Percentiles rank a stretch among this genome's conserved stretches.
These are phyloP conservation scores for Corymbia calophylla DNA, from an alignment of 441 rosid genomes.

Conservation along the genomic window DNA sequence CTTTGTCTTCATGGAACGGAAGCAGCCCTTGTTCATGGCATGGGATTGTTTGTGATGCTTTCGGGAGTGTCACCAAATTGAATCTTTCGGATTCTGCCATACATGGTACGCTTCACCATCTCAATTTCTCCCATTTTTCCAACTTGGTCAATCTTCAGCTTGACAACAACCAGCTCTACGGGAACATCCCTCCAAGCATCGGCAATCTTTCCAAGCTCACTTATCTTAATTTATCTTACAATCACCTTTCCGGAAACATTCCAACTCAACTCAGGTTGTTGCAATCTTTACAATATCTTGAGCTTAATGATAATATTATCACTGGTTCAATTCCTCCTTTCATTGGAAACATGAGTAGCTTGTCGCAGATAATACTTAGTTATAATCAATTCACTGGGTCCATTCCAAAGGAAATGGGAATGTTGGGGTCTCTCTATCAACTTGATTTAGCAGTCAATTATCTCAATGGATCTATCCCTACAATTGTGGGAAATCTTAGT, in stretches of 20 bases:
- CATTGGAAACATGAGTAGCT: not conserved
- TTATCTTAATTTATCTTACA: too few species aligned
- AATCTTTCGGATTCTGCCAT: not conserved
- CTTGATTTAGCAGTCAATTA: fast-evolving
- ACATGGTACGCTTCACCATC: not conserved
- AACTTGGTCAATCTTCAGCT: not conserved
- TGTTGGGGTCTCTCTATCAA: too few species aligned
- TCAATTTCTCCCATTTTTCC: not conserved
- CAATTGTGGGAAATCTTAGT: too few species aligned
- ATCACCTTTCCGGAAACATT: too few species aligned
- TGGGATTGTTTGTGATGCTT: not conserved
- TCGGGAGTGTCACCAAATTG: not conserved
- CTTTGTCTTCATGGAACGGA: not conserved
- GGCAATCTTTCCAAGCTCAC: too few species aligned
- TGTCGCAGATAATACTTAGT: not conserved
- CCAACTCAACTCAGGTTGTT: not conserved
- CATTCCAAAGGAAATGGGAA: not conserved
- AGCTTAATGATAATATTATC: fast-evolving
- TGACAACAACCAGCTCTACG: too few species aligned
- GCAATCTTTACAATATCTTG: not conserved
- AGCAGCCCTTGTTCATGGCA: not conserved
- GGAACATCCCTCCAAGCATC: too few species aligned
- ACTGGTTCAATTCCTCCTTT: not conserved
- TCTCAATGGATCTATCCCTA: too few species aligned
- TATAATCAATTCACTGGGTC: not conserved